phyloP scores from a whole-genome alignment of 1,139 yeast species.

The Barnettozyma hawaiiensis region DNA sequence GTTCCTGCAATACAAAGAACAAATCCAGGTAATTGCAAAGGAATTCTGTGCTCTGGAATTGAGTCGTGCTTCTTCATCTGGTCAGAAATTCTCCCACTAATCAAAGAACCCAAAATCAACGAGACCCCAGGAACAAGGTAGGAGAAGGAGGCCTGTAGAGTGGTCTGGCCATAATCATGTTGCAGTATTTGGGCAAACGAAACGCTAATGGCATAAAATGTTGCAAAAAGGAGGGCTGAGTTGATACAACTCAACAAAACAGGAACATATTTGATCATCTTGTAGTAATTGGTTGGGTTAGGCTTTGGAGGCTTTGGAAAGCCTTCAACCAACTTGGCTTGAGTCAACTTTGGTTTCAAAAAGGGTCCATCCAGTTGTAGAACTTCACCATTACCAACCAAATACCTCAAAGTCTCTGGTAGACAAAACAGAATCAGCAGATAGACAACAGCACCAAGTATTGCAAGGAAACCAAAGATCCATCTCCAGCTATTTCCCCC shows the following conservation, averaged over 20 bases:
- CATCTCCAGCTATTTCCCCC: constrained; percentile 45
- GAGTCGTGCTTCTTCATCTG: constrained; percentile 28
- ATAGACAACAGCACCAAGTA: constrained; percentile 38
- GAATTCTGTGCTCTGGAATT: constrained; percentile 44
- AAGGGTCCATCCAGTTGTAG: constrained; percentile 22
- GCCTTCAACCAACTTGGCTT: constrained; percentile 27
- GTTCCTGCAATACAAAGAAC: constrained; percentile 41
- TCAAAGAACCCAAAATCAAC: constrained; percentile 44
- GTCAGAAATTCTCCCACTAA: constrained; percentile 50
- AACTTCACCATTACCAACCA: constrained; percentile 48
- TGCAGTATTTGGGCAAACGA: constrained; percentile 42
- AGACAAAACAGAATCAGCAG: constrained; percentile 37
- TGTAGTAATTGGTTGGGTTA: constrained; percentile 34
- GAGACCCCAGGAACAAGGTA: constrained; percentile 53
- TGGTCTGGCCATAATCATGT: constrained; percentile 34
- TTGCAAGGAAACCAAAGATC: constrained; percentile 49
- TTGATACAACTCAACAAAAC: constrained; percentile 44
- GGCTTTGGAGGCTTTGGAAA: constrained; percentile 49
- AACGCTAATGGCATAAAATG: constrained; percentile 51
- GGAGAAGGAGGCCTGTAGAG: constrained; percentile 38
- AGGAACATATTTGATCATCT: constrained; percentile 38
- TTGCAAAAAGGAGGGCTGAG: constrained; percentile 48
- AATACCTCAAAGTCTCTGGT: constrained; percentile 51
- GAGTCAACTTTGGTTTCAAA: constrained; percentile 31
- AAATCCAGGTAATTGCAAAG: constrained; percentile 44